Percentiles rank a stretch among this genome's conserved stretches.
These are phyloP conservation scores for Hypoxylon sp. DNA, from an alignment of 2,329 filamentous ascomycete genomes.

Conservation along the genomic window DNA sequence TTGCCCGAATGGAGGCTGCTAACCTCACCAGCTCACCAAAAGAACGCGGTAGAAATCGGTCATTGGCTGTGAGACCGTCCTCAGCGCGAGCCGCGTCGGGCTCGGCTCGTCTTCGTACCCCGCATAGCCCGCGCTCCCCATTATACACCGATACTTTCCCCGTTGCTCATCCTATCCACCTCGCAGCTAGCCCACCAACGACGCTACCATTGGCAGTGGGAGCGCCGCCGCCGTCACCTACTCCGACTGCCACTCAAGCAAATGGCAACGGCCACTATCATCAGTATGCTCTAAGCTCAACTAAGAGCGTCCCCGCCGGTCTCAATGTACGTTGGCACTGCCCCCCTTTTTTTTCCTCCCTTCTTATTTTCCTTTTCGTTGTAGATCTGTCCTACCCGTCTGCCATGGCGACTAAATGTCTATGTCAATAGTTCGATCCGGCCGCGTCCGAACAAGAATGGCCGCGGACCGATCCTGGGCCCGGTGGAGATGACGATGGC, in stretches of 20 bases:
- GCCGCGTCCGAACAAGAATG: conserved; percentile 26
- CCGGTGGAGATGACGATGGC: conserved; percentile 17
- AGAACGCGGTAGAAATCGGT: conserved; percentile 27
- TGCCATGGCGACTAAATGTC: conserved; percentile 2
- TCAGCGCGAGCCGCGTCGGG: conserved; percentile 29
- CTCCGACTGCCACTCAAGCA: conserved; percentile 7
- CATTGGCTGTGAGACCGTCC: conserved; percentile 35
- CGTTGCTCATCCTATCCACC: conserved; percentile 17
- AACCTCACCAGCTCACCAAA: conserved; percentile 29
- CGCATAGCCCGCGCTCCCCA: conserved; percentile 34
- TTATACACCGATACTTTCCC: conserved; percentile 31
- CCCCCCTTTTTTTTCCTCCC: conserved; percentile 1
- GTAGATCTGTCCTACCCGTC: conserved; percentile 11
- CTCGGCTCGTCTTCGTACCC: conserved; percentile 27
- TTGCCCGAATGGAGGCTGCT: conserved; percentile 33
- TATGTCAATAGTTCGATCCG: conserved; percentile 24
- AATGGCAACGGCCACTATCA: conserved; percentile 19
- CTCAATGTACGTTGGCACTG: conserved; percentile 6
- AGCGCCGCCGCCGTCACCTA: conserved; percentile 21
- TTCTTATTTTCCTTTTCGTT: conserved; percentile 8
- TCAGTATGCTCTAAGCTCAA: conserved; percentile 33
- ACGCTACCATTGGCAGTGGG: conserved; percentile 8
- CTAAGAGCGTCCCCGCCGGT: conserved; percentile 9
- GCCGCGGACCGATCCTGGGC: conserved; percentile 19
- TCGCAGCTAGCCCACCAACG: conserved; percentile 22